These are phyloP conservation scores for Cordyceps fumosorosea DNA, from an alignment of 2,329 filamentous ascomycete genomes.

Conservation along the genomic window DNA sequence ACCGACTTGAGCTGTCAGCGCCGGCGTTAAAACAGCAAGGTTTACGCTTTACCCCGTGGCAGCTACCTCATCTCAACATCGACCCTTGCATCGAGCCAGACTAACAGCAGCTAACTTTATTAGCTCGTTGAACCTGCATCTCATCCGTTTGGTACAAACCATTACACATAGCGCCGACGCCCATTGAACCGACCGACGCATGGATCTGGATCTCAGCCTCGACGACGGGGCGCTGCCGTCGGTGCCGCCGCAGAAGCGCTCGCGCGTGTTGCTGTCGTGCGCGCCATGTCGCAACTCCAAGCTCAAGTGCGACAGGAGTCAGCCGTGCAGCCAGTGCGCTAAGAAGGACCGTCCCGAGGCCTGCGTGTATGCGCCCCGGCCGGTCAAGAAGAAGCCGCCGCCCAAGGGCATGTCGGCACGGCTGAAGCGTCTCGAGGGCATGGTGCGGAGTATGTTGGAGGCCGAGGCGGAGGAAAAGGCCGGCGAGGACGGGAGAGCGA, in stretches of 20 bases:
- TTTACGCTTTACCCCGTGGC: neutral
- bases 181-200: neutral
- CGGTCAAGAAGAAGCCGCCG: constrained; percentile 32
- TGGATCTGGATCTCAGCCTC: constrained; percentile 6
- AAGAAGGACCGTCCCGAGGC: constrained; percentile 40
- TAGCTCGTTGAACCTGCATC: no score
- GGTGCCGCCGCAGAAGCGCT: constrained; percentile 32
- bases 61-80: neutral
- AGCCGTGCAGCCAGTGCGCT: constrained; percentile 46
- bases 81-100: no score
- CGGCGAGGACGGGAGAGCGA: neutral
- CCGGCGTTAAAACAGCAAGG: neutral
- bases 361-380: constrained; percentile 44
- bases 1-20: neutral
- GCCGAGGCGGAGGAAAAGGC: constrained; percentile 22
- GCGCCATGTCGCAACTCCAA: constrained; percentile 47
- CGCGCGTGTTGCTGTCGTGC: constrained; percentile 45
- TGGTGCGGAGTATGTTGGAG: constrained; percentile 52
- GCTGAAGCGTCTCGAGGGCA: constrained; percentile 48
- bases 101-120: no score
- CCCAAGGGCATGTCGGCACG: constrained; percentile 47
- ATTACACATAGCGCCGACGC: no score
- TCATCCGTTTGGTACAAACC: no score
- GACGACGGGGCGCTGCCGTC: constrained; percentile 1
- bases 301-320: constrained; percentile 48